A percentile compares a stretch with the other conserved stretches of the same genome.
Evolutionary conservation across 2,329 filamentous ascomycete species (phyloP).

Genomic region (Septoria linicola): DNA sequence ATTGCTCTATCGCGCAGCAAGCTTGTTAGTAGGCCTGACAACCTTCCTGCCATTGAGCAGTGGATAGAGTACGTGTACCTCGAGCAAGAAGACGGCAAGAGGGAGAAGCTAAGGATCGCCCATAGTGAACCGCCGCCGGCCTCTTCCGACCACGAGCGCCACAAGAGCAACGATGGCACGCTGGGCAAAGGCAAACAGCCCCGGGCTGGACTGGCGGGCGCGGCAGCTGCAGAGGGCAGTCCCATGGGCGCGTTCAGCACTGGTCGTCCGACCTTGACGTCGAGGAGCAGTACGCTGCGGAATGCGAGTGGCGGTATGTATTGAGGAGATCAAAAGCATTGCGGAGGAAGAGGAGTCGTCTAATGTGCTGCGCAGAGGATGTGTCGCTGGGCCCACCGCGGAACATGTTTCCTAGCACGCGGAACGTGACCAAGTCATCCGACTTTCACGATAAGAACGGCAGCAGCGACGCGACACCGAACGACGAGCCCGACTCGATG

Average conservation of each 20-base stretch:
- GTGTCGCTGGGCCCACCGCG: conserved; percentile 83
- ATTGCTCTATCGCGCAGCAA: conserved; percentile 76
- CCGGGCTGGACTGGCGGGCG: conserved; percentile 9
- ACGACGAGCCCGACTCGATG: conserved; percentile 40
- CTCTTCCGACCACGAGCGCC: conserved; percentile 20
- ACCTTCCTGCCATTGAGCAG: conserved; percentile 80
- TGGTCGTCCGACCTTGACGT: conserved; percentile 34
- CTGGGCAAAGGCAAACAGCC: conserved; percentile 27
- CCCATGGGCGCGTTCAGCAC: conserved; percentile 42
- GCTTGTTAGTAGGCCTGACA: conserved; percentile 74
- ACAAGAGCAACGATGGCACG: conserved; percentile 21
- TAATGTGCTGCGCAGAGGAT: conserved; percentile 65
- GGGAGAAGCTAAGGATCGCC: conserved; percentile 42
- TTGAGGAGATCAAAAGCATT: neutral
- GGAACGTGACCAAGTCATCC: conserved; percentile 48
- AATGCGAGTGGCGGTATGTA: conserved; percentile 32
- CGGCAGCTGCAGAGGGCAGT: conserved; percentile 20
- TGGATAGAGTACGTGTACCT: conserved; percentile 79
- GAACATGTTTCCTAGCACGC: conserved; percentile 76
- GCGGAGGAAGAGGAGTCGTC: neutral
- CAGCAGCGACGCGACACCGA: conserved; percentile 37
- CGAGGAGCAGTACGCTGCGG: conserved; percentile 24
- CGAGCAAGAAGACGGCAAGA: conserved; percentile 36
- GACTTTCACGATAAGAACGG: conserved; percentile 33
- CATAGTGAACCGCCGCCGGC: conserved; percentile 36